Evolutionary conservation across 1,284 basidiomycete species (phyloP), one percentile per base, ranked within the genome.

Genomic region (Phellopilus nigrolimitatus): DNA sequence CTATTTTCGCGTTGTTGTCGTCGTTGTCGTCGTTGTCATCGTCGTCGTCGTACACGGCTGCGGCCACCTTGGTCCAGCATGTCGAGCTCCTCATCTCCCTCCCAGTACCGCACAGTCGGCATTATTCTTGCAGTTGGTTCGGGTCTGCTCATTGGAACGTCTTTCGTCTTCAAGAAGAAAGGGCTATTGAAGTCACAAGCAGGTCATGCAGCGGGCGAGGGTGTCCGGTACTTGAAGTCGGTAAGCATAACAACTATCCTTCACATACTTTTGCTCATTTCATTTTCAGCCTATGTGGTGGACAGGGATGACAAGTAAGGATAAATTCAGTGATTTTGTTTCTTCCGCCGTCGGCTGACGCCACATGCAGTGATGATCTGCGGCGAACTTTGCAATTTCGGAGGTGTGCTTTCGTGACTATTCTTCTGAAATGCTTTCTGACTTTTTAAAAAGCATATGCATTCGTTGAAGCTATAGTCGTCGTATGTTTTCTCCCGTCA

Each of bases 141-240:
- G 62, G 95, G 95, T 19, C 38, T 95, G 21, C 82, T 99, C 59
- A 98, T 98, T 60, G 95, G 95, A 4, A 78, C 84, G n/a, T 88
- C 86, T 61, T 95, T 92, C 68, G 91, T 92, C 13, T 82, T 99
- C 75, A 99, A 99, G 80, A 99, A 98, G 78, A 95, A 91, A 65
- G 92, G 91, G 12, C 71, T 93, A 19, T 66, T 88, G 50, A 74
- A 80, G 63, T 80, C 83, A 61, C 84, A 88, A 70, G 75, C 79
- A 59, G 82, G 76, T 61, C 74, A 73, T 71, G 72, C 71, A 9
- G 85, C 91, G 0, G 95, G 95, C 42, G 93, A 98, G 65, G 95
- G 95, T 41, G 92, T 97, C 55, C 91, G 80, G 9, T 99, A 99
- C 71, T 81, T 99, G 65, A 95, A 95, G 70, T 88, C 83, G 67